Percentiles rank a stretch among this genome's conserved stretches.
Conservation (phyloP, 805 yeast genomes). For the Kuraishia hungarica region DNA sequence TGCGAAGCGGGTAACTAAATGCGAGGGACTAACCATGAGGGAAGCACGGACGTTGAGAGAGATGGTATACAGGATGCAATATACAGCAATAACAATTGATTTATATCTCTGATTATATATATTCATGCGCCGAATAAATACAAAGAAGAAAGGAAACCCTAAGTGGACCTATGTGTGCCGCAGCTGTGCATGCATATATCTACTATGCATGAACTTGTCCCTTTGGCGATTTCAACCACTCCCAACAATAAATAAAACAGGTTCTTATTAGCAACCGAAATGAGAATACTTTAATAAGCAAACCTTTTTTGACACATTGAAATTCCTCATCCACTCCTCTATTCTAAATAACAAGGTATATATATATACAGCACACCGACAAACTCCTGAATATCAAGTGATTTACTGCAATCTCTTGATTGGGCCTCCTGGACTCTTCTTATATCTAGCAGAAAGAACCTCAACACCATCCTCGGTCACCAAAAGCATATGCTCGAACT, state of each 20-base stretch:
- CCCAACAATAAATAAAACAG: neutral
- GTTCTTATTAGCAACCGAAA: neutral
- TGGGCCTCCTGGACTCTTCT: slow-evolving; percentile 86
- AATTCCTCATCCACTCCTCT: too few species aligned
- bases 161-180: neutral
- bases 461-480: slow-evolving; percentile 94
- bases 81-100: neutral
- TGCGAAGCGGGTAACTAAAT: neutral
- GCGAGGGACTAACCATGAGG: too few species aligned
- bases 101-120: neutral
- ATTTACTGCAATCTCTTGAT: slow-evolving; percentile 38
- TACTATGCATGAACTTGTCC: neutral
- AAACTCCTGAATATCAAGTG: neutral
- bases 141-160: neutral
- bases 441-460: slow-evolving; percentile 74
- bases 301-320: too few species aligned
- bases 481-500: slow-evolving; percentile 87
- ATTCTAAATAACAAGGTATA: too few species aligned
- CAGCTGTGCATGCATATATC: neutral
- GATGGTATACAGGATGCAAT: too few species aligned
- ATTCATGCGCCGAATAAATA: neutral
- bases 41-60: too few species aligned
- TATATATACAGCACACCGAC: too few species aligned
- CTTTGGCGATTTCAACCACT: neutral
- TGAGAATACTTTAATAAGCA: too few species aligned